phyloP scores from a whole-genome alignment of 306 rosid genomes.

The Lathyrus tuberosus region DNA sequence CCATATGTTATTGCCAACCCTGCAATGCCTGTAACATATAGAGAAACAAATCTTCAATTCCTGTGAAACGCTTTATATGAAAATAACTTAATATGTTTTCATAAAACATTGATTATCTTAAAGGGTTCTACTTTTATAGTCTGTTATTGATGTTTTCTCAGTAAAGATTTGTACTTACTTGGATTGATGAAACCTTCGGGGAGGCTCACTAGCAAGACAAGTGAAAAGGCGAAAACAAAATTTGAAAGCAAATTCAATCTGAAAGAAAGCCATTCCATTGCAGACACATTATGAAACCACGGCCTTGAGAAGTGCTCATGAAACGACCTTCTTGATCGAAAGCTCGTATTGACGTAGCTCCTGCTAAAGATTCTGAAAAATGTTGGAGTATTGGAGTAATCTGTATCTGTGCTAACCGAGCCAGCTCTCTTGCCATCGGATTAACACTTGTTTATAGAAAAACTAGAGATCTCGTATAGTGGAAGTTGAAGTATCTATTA shows the following conservation, averaged over 20 bases:
- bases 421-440: too few species aligned
- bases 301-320: too few species aligned
- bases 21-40: conserved; percentile 71
- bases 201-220: too few species aligned
- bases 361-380: conserved; percentile 87
- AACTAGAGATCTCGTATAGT: too few species aligned
- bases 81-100: background rate
- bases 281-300: too few species aligned
- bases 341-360: conserved; percentile 89
- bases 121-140: conserved; percentile 8
- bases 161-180: too few species aligned
- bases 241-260: too few species aligned
- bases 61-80: background rate
- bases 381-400: conserved; percentile 92
- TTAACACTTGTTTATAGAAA: too few species aligned
- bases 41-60: conserved; percentile 17
- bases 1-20: conserved; percentile 98
- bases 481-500: too few species aligned
- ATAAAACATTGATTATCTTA: background rate
- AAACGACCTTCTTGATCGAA: conserved; percentile 82
- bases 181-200: too few species aligned
- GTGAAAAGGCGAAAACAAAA: too few species aligned
- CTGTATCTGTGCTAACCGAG: conserved; percentile 80
- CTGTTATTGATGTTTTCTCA: background rate
- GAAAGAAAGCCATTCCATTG: too few species aligned